phyloP scores from a whole-genome alignment of 768 basidiomycete species.

The Strobilomyces confusus region DNA sequence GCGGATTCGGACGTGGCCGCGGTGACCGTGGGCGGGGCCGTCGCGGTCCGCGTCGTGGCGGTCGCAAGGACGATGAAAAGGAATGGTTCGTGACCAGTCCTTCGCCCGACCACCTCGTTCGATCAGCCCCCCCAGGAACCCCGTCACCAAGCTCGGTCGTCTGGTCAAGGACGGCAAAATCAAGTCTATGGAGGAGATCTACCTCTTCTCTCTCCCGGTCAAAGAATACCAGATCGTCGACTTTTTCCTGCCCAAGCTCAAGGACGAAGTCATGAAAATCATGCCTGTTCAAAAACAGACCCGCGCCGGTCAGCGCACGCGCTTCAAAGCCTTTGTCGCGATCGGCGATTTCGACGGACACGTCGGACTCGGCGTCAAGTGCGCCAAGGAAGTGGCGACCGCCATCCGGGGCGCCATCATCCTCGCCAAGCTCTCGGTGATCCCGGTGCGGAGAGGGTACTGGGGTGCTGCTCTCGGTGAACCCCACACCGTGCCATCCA shows the following conservation, averaged over 20 bases:
- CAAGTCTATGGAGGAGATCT: constrained; percentile 99
- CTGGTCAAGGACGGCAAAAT: constrained; percentile 99
- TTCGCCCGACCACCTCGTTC: constrained; percentile 2
- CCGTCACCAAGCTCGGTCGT: constrained; percentile 98
- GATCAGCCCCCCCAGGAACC: constrained; percentile 57
- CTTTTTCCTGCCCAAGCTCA: constrained; percentile 97
- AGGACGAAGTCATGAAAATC: constrained; percentile 99
- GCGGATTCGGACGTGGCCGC: constrained; percentile 85
- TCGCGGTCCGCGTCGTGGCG: constrained; percentile 86
- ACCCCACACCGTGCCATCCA: constrained; percentile 98
- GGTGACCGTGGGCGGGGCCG: constrained; percentile 64
- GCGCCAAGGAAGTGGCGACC: constrained; percentile 99
- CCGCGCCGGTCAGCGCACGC: constrained; percentile 97
- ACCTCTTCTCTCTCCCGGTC: constrained; percentile 99
- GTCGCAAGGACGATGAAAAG: constrained; percentile 99
- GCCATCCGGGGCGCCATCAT: constrained; percentile 99
- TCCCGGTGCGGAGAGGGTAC: constrained; percentile 98
- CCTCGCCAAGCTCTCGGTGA: constrained; percentile 94
- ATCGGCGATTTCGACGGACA: constrained; percentile 99
- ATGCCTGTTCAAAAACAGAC: constrained; percentile 99
- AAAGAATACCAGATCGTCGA: constrained; percentile 99
- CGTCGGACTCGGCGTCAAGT: constrained; percentile 99
- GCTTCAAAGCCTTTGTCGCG: constrained; percentile 99
- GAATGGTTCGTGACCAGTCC: constrained; percentile 72
- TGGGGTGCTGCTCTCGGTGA: constrained; percentile 99